phyloP scores from a whole-genome alignment of 129 eudicot genomes.

The Ambrosia trifida region DNA sequence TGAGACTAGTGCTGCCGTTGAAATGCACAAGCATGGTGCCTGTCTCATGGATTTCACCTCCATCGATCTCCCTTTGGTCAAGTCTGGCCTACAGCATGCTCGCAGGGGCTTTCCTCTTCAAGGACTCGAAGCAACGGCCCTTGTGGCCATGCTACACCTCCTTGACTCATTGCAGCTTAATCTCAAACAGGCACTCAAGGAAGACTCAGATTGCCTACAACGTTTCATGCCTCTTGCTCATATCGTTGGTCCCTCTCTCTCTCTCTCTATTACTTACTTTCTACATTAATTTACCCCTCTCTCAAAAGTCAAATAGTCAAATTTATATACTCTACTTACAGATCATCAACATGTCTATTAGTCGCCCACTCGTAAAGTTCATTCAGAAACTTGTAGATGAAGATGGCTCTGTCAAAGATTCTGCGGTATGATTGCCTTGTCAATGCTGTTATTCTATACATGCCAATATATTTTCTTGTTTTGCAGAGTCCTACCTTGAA shows the following conservation, averaged over 20 bases:
- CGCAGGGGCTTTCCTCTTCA: constrained; percentile 56
- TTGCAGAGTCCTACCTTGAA: constrained; percentile 74
- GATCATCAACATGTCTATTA: constrained; percentile 64
- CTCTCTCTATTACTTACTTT: background rate
- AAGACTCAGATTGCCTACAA: constrained; percentile 58
- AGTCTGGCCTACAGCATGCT: constrained; percentile 63
- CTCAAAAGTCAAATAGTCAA: too few relatives aligned
- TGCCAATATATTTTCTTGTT: constrained; percentile 9
- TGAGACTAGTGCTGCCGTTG: constrained; percentile 87
- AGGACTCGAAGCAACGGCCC: constrained; percentile 72
- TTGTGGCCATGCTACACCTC: constrained; percentile 51
- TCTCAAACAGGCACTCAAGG: constrained; percentile 66
- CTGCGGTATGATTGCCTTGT: constrained; percentile 57
- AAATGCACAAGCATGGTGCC: constrained; percentile 73
- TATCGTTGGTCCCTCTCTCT: constrained; percentile 45
- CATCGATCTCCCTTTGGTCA: constrained; percentile 56
- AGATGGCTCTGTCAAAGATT: constrained; percentile 92
- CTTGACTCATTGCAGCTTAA: constrained; percentile 68
- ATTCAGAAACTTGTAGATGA: constrained; percentile 70
- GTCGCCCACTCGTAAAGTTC: constrained; percentile 59
- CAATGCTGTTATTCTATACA: too few relatives aligned
- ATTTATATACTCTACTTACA: constrained; percentile 32
- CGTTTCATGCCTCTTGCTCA: constrained; percentile 83
- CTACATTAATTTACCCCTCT: background rate
- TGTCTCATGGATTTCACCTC: constrained; percentile 64